These are phyloP conservation scores for Paraleonurus japonicus DNA, from an alignment of 257 asterid species.

Conservation along the genomic window DNA sequence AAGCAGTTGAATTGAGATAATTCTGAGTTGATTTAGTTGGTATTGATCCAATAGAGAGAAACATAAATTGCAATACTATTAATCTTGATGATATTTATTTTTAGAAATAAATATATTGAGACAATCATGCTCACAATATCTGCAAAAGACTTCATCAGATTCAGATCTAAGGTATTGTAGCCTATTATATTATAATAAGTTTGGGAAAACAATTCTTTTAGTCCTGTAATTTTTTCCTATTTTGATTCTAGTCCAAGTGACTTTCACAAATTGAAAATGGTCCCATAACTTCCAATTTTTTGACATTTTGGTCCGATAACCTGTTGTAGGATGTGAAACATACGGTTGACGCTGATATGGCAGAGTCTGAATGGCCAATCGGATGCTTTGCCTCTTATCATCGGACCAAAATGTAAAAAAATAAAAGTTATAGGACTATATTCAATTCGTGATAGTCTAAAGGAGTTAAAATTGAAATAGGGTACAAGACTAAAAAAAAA, in stretches of 20 bases:
- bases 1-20: neutral
- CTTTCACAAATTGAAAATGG: neutral
- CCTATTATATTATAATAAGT: neutral
- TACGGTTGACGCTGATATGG: neutral
- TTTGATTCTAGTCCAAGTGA: neutral
- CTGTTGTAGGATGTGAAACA: neutral
- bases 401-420: neutral
- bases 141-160: neutral
- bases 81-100: neutral
- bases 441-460: too few species aligned
- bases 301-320: neutral
- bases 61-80: neutral
- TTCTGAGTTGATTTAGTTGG: neutral
- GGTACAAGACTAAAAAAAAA: too few species aligned
- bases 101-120: neutral
- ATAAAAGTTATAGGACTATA: neutral
- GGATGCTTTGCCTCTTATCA: neutral
- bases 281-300: neutral
- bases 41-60: neutral
- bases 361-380: neutral
- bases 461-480: too few species aligned
- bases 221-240: neutral
- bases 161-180: neutral
- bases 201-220: neutral
- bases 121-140: neutral